Base-by-base conservation (phyloP, 164 flowering plant genomes). In the Liquidambar formosana region DNA sequence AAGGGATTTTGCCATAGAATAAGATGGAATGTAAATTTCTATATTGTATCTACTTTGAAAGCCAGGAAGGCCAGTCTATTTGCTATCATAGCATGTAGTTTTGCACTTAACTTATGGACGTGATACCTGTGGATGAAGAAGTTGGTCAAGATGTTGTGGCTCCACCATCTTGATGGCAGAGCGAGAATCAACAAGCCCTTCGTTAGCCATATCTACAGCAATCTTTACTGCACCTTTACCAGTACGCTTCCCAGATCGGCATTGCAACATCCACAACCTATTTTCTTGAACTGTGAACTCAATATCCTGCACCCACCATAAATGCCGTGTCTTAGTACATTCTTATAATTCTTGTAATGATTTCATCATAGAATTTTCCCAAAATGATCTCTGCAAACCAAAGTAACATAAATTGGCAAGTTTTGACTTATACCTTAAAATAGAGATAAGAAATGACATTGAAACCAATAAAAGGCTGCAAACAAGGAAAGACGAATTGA, bases 271-370 rank as follows among this genome's bases (percentile, higher is more conserved):
- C 99, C 99, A 96, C 61, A 96, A 73, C 83, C 93, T 88, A 58
- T 90, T 93, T 73, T 96, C 99, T 77, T 96, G 99, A 67, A 96
- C 96, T 3, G 99, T 96, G 82, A 96, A 96, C 72, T 96, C 99
- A 67, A 96, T 96, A 73, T 96, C 99, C 99, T 96, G 88, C 15
- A 67, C 48, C 8, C 57, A 61, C 27, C 59, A 68, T 28, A 64
- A 54, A 13, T 56, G 49, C n/a, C 19, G 14, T 18, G 14, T 14
- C 26, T 23, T 45, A 18, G 54, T n/a, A 3, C 26, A n/a, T 26
- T 22, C 4, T 28, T 57, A 57, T 57, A 33, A 33, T 33, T 33
- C 6, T 6, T 2, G 41, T 33, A 33, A 6, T 33, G 41, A 33
- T 33, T 6, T 6, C 41, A 33, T 33, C 41, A 33, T 33, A 33